Percentiles rank a stretch among this genome's conserved stretches.
Evolutionary conservation across 768 basidiomycete species (phyloP).

Genomic region (Boletus pseudopeckii): DNA sequence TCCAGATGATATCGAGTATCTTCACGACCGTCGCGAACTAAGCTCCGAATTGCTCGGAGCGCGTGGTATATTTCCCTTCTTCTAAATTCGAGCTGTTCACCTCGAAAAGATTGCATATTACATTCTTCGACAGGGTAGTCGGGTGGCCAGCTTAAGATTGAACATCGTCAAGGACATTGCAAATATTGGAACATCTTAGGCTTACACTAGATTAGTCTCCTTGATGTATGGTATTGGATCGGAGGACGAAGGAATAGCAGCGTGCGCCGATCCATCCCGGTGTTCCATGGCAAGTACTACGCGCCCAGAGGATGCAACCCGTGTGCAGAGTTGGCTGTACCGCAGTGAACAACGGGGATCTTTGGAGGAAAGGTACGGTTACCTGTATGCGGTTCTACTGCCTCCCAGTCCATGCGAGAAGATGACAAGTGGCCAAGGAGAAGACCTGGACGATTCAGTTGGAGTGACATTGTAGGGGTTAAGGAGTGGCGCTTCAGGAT

Average conservation of each 20-base stretch:
- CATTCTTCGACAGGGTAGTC: slow-evolving; percentile 16
- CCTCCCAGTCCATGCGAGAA: slow-evolving; percentile 87
- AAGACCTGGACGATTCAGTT: slow-evolving; percentile 7
- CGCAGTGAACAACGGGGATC: not conserved
- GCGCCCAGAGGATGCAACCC: slow-evolving; percentile 72
- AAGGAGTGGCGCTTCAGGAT: slow-evolving; percentile 53
- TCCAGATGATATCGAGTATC: slow-evolving; percentile 30
- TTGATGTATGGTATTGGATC: slow-evolving; percentile 48
- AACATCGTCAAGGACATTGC: not conserved
- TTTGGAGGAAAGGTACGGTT: not conserved
- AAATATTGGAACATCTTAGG: not conserved
- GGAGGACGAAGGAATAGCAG: slow-evolving; percentile 37
- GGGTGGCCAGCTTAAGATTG: slow-evolving; percentile 24
- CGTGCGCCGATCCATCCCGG: slow-evolving; percentile 73
- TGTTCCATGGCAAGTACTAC: slow-evolving; percentile 84
- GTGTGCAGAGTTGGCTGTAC: slow-evolving; percentile 62
- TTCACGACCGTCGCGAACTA: slow-evolving; percentile 40
- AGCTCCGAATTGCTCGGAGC: slow-evolving; percentile 52
- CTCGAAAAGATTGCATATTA: slow-evolving; percentile 49
- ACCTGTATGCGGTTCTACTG: slow-evolving; percentile 68
- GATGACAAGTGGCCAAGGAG: slow-evolving; percentile 73
- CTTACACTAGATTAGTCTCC: slow-evolving; percentile 55
- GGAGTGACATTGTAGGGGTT: slow-evolving; percentile 14
- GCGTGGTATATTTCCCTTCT: slow-evolving; percentile 64
- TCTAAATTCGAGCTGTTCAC: slow-evolving; percentile 68